These are phyloP conservation scores for Backusella morwellensis DNA, from an alignment of 192 early-diverging fungal genomes.

Conservation along the genomic window DNA sequence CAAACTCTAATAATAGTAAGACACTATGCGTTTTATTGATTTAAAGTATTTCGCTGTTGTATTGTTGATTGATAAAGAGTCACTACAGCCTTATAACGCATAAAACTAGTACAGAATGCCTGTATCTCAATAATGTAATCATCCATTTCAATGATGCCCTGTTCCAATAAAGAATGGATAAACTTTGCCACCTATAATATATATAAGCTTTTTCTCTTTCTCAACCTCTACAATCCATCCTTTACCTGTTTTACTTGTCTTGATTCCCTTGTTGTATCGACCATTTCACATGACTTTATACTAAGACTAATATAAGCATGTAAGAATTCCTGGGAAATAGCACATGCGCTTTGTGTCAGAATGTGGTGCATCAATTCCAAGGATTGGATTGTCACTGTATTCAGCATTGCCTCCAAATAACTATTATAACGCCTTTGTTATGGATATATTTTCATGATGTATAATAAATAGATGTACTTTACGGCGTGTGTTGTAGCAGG, in stretches of 20 bases:
- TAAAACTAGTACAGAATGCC: conserved; percentile 14
- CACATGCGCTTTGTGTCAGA: background rate
- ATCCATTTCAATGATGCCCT: background rate
- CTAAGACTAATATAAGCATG: conserved; percentile 13
- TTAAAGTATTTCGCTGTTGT: background rate
- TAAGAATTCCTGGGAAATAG: conserved; percentile 4
- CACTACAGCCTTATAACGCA: conserved; percentile 8
- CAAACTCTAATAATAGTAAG: too few species aligned
- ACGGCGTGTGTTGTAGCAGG: background rate
- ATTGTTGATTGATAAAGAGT: background rate
- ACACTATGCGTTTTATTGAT: background rate
- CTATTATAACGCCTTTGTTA: background rate
- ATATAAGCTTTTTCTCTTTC: background rate
- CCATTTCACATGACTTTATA: conserved; percentile 14
- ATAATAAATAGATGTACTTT: background rate
- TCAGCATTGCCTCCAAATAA: conserved; percentile 11
- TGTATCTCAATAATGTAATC: conserved; percentile 18
- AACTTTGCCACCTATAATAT: conserved; percentile 14
- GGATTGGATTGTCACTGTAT: conserved; percentile 3
- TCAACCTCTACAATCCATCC: background rate
- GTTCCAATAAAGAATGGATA: conserved; percentile 19
- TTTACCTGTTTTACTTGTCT: conserved; percentile 15
- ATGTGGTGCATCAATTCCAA: conserved; percentile 15
- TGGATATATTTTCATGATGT: too few species aligned
- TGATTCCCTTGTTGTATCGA: background rate